Base-by-base conservation (phyloP, 2,329 filamentous ascomycete genomes). In the Hortaea werneckii region DNA sequence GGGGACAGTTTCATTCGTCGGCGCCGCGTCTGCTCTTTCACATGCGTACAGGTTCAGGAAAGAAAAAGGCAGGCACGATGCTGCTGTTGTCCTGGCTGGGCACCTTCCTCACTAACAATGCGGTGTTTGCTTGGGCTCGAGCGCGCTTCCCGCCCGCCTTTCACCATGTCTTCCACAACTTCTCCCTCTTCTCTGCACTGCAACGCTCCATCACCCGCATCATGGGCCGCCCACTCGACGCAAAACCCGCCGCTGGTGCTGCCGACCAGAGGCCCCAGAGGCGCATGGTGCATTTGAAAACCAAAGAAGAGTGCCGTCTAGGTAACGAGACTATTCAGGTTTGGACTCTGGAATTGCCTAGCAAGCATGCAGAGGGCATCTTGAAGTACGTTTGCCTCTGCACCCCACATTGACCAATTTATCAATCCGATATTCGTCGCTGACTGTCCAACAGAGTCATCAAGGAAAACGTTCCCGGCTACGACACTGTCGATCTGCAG, bases 261-360 rank as follows among this genome's bases (percentile, higher is more conserved):
- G 32, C 32, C 9, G 10, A 26, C 37, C 10, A 20, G 37, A 10
- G 37, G 37, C 32, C 32, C 9, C 8, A 9, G n/a, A 35, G n/a
- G n/a, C 37, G 20, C n/a, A 62, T 67, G 59, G 52, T 56, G 28
- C 63, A 70, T 37, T 58, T 74, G 48, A 68, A 67, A 57, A 74
- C 71, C 43, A 72, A 70, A 53, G 71, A 72, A 51, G 71, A 74
- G 57, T 68, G 71, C 50, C 68, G 69, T 44, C 69, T 71, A 46
- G 66, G 65, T 43, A 65, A 68, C 32, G 71, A 73, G 54, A 72
- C 69, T 29, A 61, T 82, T 42, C 72, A 77, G 48, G 82, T 82
- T 44, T 84, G 83, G 62, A 78, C 87, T 51, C 82, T 86, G 42
- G 76, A 83, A 58, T 77, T 85, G 45, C 85, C 85, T 40, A 78